Base-by-base conservation (phyloP, 2,329 filamentous ascomycete species). In the Chrysoporthe puriensis region DNA sequence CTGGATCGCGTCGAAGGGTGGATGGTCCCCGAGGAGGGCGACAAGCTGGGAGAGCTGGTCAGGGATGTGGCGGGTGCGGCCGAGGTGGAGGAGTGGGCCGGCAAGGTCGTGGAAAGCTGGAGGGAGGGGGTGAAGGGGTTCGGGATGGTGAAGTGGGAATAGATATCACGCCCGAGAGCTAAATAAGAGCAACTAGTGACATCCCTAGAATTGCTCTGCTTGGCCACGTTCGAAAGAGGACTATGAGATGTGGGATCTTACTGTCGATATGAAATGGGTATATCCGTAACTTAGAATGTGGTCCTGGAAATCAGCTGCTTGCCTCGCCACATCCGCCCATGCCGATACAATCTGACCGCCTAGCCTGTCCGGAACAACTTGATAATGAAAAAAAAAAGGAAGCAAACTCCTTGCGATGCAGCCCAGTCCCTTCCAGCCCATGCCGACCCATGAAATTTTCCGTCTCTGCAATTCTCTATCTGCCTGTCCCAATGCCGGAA, bases 41-140 rank as follows among this genome's bases (percentile, higher is more conserved):
- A 71, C 16, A 72, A 70, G 63, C 67, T 78, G 4, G 62, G 64
- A 0, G 68, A 68, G 21, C 72, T 73, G 7, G 71, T 81, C 0
- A 64, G 72, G 50, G 74, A 73, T 2, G 71, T 75, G 7, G 72
- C 76, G 0, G 76, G 77, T 0, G 66, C 69, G 44, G 70, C 63
- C 1, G 73, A 64, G 3, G 74, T 76, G 13, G 78, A 79, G 68
- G 72, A 76, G 54, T 81, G 79, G 79, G 75, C 75, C 7, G 75
- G 74, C 1, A 67, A 68, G 32, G 71, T 81, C n/a, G 70, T 79
- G 32, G 74, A 78, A 40, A 78, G 76, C 61, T 82, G 80, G 80
- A 72, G 75, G 60, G 77, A 80, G 57, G 74, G 75, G 4, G 73
- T 80, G 2, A 77, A 76, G 67, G 79, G 80, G 44, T 79, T 79